Conservation (phyloP, 192 early-diverging fungal genomes). For the Gaertneriomyces sp. region DNA sequence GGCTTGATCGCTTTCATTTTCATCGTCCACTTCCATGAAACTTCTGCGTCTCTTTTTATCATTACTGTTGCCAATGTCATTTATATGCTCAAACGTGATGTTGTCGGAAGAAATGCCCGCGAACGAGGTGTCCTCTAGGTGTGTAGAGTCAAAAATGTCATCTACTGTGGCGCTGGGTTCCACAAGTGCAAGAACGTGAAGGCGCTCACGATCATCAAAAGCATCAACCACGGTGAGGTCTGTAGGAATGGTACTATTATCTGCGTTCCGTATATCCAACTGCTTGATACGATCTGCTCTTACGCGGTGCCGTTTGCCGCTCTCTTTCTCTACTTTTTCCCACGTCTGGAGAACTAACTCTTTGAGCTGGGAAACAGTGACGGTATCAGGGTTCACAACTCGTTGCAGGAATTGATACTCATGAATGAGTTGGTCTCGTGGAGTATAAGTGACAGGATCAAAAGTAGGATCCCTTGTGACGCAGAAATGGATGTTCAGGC, state of each 20-base stretch:
- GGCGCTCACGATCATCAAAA: constrained; percentile 22
- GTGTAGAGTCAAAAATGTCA: no score
- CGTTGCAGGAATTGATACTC: constrained; percentile 11
- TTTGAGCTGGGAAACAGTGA: constrained; percentile 16
- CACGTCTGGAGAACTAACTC: constrained; percentile 8
- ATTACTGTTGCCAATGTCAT: no score
- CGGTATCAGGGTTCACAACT: constrained; percentile 7
- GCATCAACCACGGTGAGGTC: constrained; percentile 17
- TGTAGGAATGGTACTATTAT: constrained; percentile 20
- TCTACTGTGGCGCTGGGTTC: neutral
- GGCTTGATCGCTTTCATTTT: no score
- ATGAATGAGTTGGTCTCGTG: constrained; percentile 10
- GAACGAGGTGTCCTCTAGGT: no score
- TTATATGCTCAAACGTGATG: no score
- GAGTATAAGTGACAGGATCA: constrained; percentile 21
- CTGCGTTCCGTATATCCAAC: constrained; percentile 12
- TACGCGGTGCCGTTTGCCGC: neutral
- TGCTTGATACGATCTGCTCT: neutral
- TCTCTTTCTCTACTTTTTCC: constrained; percentile 8
- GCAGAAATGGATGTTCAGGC: constrained; percentile 24
- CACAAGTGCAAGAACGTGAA: constrained; percentile 17
- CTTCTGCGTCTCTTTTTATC: no score
- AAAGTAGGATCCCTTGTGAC: constrained; percentile 4
- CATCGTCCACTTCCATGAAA: no score
- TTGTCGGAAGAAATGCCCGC: no score